These are phyloP conservation scores for Solanum stenotomum DNA, from an alignment of 257 asterid genomes.

Conservation along the genomic window DNA sequence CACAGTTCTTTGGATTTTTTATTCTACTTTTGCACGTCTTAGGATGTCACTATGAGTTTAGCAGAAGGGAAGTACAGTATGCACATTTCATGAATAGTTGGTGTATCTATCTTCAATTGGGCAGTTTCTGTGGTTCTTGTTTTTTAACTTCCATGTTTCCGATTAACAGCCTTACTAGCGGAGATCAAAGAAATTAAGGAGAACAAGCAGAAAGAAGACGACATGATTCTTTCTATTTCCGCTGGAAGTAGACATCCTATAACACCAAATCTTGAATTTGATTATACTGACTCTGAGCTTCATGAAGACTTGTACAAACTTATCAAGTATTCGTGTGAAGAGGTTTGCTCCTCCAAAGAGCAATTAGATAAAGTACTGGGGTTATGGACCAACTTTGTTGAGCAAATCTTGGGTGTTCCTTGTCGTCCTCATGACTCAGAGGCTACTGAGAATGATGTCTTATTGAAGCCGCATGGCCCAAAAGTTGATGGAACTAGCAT, in stretches of 20 bases:
- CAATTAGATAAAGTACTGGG: conserved; percentile 70
- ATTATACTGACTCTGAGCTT: conserved; percentile 60
- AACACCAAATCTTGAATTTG: conserved; percentile 68
- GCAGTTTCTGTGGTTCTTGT: background rate
- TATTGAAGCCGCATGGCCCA: conserved; percentile 24
- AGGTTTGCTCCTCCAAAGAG: conserved; percentile 89
- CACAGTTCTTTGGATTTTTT: background rate
- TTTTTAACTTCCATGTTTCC: conserved; percentile 2
- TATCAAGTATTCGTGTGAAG: conserved; percentile 82
- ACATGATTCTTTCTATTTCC: conserved; percentile 56
- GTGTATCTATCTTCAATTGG: background rate
- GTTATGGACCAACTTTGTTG: conserved; percentile 84
- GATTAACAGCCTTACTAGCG: conserved; percentile 59
- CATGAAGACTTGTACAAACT: conserved; percentile 82
- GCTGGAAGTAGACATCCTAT: conserved; percentile 76
- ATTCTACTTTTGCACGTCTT: background rate
- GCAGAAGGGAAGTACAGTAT: background rate
- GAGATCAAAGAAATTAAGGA: conserved; percentile 93
- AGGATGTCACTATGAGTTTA: background rate
- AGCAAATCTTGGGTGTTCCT: conserved; percentile 71
- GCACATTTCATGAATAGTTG: background rate
- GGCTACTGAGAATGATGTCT: conserved; percentile 38
- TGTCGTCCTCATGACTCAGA: conserved; percentile 40
- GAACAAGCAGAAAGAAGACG: conserved; percentile 71
- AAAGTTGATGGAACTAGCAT: conserved; percentile 25